Conservation (phyloP, 257 asterid species). For the Gardenia jasminoides region DNA sequence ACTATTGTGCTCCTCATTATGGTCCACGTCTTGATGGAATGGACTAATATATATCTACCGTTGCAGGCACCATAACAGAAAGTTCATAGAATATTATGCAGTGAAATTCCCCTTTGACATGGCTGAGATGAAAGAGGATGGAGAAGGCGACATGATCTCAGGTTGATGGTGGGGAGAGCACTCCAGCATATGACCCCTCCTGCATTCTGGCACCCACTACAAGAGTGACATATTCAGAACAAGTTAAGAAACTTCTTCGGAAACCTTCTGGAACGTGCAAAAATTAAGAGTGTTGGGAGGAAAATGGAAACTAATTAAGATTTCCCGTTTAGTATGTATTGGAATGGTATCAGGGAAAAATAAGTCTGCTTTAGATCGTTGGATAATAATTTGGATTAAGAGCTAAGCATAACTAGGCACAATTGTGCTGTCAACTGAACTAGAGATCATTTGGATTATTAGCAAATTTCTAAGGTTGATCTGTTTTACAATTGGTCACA, state of each 20-base stretch:
- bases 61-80: slow-evolving; percentile 41
- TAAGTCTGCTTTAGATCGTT: neutral
- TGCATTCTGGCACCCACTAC: slow-evolving; percentile 18
- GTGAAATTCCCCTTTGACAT: slow-evolving; percentile 29
- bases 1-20: too few relatives aligned
- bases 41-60: too few relatives aligned
- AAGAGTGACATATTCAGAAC: slow-evolving; percentile 25
- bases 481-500: neutral
- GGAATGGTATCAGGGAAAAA: neutral
- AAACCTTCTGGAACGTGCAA: slow-evolving; percentile 14
- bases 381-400: neutral
- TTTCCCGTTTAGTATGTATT: slow-evolving; percentile 1
- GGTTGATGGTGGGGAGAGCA: slow-evolving; percentile 7
- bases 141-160: slow-evolving; percentile 30
- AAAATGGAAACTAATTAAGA: slow-evolving; percentile 8
- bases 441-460: neutral
- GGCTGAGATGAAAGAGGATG: slow-evolving; percentile 36
- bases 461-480: neutral
- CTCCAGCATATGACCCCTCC: slow-evolving; percentile 26
- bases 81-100: slow-evolving; percentile 36
- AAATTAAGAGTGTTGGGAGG: slow-evolving; percentile 8
- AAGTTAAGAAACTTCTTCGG: slow-evolving; percentile 34
- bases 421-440: neutral
- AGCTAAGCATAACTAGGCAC: neutral
- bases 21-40: neutral